These are phyloP conservation scores for Exophiala sp. DNA, from an alignment of 2,329 filamentous ascomycete genomes.

Conservation along the genomic window DNA sequence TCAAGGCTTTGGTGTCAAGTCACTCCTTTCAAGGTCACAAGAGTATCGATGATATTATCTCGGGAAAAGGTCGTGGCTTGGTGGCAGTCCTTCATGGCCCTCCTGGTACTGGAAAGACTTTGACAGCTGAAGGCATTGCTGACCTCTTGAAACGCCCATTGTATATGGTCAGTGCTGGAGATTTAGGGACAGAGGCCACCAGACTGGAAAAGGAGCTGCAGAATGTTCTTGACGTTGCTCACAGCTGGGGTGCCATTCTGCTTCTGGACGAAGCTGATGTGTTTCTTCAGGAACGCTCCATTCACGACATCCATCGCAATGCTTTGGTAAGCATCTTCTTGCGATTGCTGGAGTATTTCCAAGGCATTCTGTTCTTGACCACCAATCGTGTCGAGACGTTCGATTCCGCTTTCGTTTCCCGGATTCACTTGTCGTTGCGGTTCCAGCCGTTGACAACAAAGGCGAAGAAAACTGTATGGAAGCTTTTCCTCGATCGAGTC, in stretches of 20 bases:
- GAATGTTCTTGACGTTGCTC: slow-evolving; percentile 80
- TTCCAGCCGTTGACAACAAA: slow-evolving; percentile 71
- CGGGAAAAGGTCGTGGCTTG: slow-evolving; percentile 82
- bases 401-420: slow-evolving; percentile 83
- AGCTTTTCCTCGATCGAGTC: slow-evolving; percentile 50
- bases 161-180: slow-evolving; percentile 78
- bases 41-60: slow-evolving; percentile 78
- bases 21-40: slow-evolving; percentile 78
- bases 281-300: slow-evolving; percentile 77
- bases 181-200: slow-evolving; percentile 73
- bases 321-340: slow-evolving; percentile 84
- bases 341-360: slow-evolving; percentile 83
- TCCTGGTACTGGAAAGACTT: slow-evolving; percentile 82
- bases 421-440: slow-evolving; percentile 71
- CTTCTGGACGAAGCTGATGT: slow-evolving; percentile 83
- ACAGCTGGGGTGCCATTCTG: slow-evolving; percentile 80
- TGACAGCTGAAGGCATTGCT: slow-evolving; percentile 82
- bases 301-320: slow-evolving; percentile 81
- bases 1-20: slow-evolving; percentile 77
- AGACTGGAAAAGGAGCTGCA: slow-evolving; percentile 73
- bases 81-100: slow-evolving; percentile 80
- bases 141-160: slow-evolving; percentile 77
- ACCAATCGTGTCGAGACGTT: slow-evolving; percentile 85
- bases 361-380: slow-evolving; percentile 84
- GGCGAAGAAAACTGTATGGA: slow-evolving; percentile 77